These are phyloP conservation scores for Cladosporium sp. DNA, from an alignment of 2,329 filamentous ascomycete genomes.

Conservation along the genomic window DNA sequence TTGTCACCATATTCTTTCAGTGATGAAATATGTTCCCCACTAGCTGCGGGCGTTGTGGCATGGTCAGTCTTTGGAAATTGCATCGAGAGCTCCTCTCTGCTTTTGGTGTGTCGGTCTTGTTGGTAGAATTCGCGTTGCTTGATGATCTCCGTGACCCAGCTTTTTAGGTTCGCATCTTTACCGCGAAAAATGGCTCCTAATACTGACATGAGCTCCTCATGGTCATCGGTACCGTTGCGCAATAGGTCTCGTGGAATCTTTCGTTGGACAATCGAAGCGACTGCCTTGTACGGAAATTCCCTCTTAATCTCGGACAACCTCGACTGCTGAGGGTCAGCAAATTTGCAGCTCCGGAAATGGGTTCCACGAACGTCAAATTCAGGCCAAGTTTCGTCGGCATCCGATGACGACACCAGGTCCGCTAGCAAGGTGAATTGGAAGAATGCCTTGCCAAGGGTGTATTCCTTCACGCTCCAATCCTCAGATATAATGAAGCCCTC, in stretches of 20 bases:
- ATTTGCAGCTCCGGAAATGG: neutral
- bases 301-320: neutral
- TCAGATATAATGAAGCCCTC: neutral
- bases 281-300: neutral
- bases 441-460: neutral
- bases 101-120: neutral
- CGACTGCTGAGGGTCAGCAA: neutral
- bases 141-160: neutral
- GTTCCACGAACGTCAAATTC: neutral
- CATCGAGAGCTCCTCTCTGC: neutral
- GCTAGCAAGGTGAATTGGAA: neutral
- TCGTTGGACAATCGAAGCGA: neutral
- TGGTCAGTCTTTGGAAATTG: neutral
- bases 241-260: neutral
- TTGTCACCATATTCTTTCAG: neutral
- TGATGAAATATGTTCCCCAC: neutral
- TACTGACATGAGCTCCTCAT: neutral
- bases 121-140: neutral
- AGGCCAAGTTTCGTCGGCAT: neutral
- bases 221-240: neutral
- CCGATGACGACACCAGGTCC: neutral
- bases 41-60: neutral
- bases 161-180: neutral
- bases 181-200: neutral
- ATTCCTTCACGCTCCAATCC: neutral